Evolutionary conservation across 768 basidiomycete genomes (phyloP).

Genomic region (Suillus brevipes): DNA sequence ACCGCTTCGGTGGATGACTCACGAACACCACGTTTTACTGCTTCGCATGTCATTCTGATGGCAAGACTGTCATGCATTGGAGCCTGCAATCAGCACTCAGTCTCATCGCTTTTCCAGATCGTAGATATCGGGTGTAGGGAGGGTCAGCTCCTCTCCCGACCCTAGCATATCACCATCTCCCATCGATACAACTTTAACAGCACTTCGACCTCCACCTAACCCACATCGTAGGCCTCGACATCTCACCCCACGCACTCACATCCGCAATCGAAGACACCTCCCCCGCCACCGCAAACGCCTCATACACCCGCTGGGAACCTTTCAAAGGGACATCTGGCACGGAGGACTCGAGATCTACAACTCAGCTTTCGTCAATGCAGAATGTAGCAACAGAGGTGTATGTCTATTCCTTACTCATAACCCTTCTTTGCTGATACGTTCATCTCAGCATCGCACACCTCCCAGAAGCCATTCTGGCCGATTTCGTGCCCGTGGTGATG

Average conservation of each 20-base stretch:
- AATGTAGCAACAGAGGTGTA: conserved; percentile 85
- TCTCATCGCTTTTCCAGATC: conserved; percentile 47
- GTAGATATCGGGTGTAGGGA: conserved; percentile 86
- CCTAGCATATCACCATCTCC: conserved; percentile 24
- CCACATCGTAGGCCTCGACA: conserved; percentile 66
- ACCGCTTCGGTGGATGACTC: conserved; percentile 76
- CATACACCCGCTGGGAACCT: conserved; percentile 65
- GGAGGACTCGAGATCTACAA: conserved; percentile 74
- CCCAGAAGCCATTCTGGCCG: conserved; percentile 52
- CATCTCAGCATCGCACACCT: conserved; percentile 91
- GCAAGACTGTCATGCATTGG: too few species aligned
- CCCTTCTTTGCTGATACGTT: too few species aligned
- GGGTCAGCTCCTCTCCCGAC: conserved; percentile 63
- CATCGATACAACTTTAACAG: conserved; percentile 41
- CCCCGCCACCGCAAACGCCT: conserved; percentile 36
- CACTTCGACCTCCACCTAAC: conserved; percentile 51
- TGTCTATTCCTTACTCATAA: conserved; percentile 28
- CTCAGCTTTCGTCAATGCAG: conserved; percentile 57
- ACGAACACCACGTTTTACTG: too few species aligned
- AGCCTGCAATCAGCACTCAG: too few species aligned
- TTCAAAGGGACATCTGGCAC: conserved; percentile 67
- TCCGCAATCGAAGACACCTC: conserved; percentile 51
- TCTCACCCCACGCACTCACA: conserved; percentile 52
- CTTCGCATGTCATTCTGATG: too few species aligned
- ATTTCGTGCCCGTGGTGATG: conserved; percentile 70